Base-by-base conservation (phyloP, 202 grass and related monocot genomes). In the Tripidium arundinaceum region DNA sequence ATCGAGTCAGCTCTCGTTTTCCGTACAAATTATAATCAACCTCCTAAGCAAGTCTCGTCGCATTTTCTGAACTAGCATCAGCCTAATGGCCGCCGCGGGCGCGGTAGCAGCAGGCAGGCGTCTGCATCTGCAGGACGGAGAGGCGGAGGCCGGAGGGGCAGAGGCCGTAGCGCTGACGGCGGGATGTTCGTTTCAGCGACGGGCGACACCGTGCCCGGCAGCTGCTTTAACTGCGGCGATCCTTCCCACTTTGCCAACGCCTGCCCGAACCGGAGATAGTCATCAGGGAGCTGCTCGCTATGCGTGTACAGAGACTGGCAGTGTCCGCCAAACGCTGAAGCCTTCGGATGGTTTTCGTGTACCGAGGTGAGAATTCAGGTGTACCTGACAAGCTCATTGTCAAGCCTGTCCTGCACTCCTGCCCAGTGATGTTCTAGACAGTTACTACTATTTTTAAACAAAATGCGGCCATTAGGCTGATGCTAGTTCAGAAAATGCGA, bases 161-260 rank as follows among this genome's bases (percentile, higher is more conserved):
- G 84, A 54, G 83, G 73, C 66, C 75, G 81, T 65, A 80, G 79
- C 24, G 79, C 91, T 87, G 47, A 86, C 82, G 41, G 41, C 9
- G 67, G 75, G 62, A 88, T 84, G 81, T 95, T 99, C 80, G 86
- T 95, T 31, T 93, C 96, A 11, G 96, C 92, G 37, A 95, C 88
- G 15, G 96, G 92, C 31, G 92, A 98, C 43, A 78, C 86, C 22
- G 83, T 88, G 55, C 64, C 81, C 34, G 84, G 88, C 72, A 57
- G 77, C 83, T 95, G 96, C 76, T 98, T 89, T 76, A 50, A 65
- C 59, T 99, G 96, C 62, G 92, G 96, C 26, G 90, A 99, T 64
- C 92, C 92, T 72, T 87, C 92, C 16, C 92, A 95, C 84, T 99
- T 90, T 58, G 96, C 88, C 43, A 99, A 91, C 54, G 83, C 66